A percentile compares a stretch with the other conserved stretches of the same genome.
phyloP scores from a whole-genome alignment of 2,329 filamentous ascomycete genomes.

The Saccharata proteae region DNA sequence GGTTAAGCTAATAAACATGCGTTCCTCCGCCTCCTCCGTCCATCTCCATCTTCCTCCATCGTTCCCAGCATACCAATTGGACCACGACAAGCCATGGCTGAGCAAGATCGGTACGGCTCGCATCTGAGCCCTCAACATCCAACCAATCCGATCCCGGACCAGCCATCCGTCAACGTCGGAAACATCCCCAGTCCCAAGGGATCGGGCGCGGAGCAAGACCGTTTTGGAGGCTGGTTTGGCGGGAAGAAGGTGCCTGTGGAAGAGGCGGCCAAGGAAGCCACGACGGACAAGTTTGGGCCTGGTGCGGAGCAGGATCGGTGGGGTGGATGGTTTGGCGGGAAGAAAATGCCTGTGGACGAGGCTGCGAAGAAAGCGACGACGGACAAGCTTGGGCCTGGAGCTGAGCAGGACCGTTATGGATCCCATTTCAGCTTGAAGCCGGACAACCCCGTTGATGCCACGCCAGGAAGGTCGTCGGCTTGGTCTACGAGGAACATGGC shows the following conservation, averaged over 20 bases:
- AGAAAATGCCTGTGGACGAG: constrained; percentile 4
- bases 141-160: constrained; percentile 5
- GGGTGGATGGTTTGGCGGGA: constrained; percentile 7
- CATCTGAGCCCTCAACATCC: constrained; percentile 6
- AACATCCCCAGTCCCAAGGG: constrained; percentile 5
- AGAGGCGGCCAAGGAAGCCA: constrained; percentile 2
- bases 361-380: constrained; percentile 1
- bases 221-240: constrained; percentile 7
- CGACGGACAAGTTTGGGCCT: constrained; percentile 1
- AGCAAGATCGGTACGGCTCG: constrained; percentile 9
- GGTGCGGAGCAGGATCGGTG: constrained; percentile 4
- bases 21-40: too few species aligned
- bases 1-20: too few species aligned
- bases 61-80: too few species aligned
- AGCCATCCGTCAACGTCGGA: constrained; percentile 4
- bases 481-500: constrained; percentile 2
- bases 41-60: too few species aligned
- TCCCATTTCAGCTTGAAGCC: constrained; percentile 5
- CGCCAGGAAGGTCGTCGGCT: neutral
- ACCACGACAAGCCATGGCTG: too few species aligned
- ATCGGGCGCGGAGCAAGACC: constrained; percentile 8
- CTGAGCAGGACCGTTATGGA: constrained; percentile 8
- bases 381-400: constrained; percentile 4
- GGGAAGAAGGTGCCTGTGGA: constrained; percentile 4
- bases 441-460: constrained; percentile 2